Percentiles rank a stretch among this genome's conserved stretches.
Conservation (phyloP, 1,139 yeast genomes). For the Tardiomyces depauwii region DNA sequence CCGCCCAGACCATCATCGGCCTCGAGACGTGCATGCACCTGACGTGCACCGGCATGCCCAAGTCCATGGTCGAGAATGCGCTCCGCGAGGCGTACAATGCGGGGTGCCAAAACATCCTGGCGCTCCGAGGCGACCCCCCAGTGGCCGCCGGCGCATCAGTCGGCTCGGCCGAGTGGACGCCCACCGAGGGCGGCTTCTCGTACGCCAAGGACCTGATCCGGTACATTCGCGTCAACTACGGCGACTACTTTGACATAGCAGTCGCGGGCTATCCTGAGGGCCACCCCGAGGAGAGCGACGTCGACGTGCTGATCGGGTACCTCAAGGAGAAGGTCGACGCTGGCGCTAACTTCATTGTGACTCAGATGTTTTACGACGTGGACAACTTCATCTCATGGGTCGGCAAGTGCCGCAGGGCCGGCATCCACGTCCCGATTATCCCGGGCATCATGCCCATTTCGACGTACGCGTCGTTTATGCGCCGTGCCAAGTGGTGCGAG, state of each 20-base stretch:
- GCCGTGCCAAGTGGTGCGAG: constrained; percentile 93
- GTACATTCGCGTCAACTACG: constrained; percentile 59
- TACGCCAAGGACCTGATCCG: constrained; percentile 74
- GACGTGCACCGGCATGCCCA: constrained; percentile 93
- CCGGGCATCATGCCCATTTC: constrained; percentile 99
- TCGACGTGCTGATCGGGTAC: constrained; percentile 45
- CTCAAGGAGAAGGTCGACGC: constrained; percentile 83
- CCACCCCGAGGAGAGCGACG: constrained; percentile 74
- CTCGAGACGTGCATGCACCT: constrained; percentile 96
- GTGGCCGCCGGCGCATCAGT: constrained; percentile 27
- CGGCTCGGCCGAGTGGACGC: constrained; percentile 37
- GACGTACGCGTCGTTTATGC: constrained; percentile 79
- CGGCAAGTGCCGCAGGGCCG: constrained; percentile 51
- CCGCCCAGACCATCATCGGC: constrained; percentile 87
- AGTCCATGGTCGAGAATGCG: constrained; percentile 73
- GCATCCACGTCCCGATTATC: constrained; percentile 78
- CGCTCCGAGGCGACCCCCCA: constrained; percentile 96
- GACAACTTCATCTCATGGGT: constrained; percentile 84
- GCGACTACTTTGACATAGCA: constrained; percentile 73
- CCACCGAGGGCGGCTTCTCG: constrained; percentile 54
- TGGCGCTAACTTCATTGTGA: constrained; percentile 88
- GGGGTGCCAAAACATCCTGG: constrained; percentile 92
- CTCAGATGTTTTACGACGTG: constrained; percentile 73
- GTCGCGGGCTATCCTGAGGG: constrained; percentile 98
- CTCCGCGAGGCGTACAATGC: constrained; percentile 74